A percentile compares a stretch with the other conserved stretches of the same genome.
These are phyloP conservation scores for Triangularia verruculosa DNA, from an alignment of 2,329 filamentous ascomycete species.

Conservation along the genomic window DNA sequence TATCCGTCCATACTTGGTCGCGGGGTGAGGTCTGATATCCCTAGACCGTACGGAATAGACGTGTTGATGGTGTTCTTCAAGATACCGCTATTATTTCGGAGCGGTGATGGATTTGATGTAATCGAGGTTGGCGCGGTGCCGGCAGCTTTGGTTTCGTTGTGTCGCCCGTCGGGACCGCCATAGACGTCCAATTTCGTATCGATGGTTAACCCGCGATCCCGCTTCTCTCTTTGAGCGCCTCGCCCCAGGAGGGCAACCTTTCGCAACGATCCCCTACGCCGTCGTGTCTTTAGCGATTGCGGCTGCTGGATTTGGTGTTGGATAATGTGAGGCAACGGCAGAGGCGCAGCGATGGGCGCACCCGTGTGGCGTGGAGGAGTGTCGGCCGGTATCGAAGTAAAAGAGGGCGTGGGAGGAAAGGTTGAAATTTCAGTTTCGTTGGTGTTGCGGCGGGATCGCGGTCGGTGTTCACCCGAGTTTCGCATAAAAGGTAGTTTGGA, in stretches of 20 bases:
- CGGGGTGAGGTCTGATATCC: slow-evolving; percentile 46
- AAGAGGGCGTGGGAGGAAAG: slow-evolving; percentile 31
- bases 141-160: background rate
- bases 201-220: slow-evolving; percentile 48
- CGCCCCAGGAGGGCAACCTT: slow-evolving; percentile 83
- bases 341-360: slow-evolving; percentile 25
- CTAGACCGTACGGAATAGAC: slow-evolving; percentile 39
- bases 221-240: slow-evolving; percentile 60
- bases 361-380: slow-evolving; percentile 19
- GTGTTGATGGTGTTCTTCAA: slow-evolving; percentile 28
- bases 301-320: slow-evolving; percentile 42
- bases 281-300: slow-evolving; percentile 56
- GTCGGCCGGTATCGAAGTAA: slow-evolving; percentile 22
- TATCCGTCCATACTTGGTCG: slow-evolving; percentile 47
- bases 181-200: slow-evolving; percentile 35
- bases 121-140: background rate
- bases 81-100: slow-evolving; percentile 19
- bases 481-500: slow-evolving; percentile 69
- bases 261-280: slow-evolving; percentile 78
- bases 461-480: slow-evolving; percentile 32
- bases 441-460: slow-evolving; percentile 31
- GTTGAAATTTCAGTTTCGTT: slow-evolving; percentile 33
- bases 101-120: slow-evolving; percentile 21
- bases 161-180: slow-evolving; percentile 8
- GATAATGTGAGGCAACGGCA: slow-evolving; percentile 32